A percentile compares a stretch with the other conserved stretches of the same genome.
These are phyloP conservation scores for Rhodotorula toruloides DNA, from an alignment of 768 basidiomycete species.

Conservation along the genomic window DNA sequence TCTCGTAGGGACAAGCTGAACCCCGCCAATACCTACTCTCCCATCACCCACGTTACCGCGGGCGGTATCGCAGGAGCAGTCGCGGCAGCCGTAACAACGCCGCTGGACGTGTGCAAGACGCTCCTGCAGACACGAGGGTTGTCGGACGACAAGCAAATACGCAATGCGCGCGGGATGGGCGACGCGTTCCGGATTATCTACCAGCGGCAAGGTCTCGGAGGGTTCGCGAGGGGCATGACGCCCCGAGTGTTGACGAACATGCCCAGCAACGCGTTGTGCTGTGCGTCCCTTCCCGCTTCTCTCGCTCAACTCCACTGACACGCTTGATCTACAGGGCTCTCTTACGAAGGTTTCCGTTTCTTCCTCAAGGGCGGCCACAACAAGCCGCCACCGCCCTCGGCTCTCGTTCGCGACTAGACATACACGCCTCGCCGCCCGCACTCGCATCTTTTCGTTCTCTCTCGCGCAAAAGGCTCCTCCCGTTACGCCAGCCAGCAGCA, in stretches of 20 bases:
- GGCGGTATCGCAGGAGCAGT: conserved; percentile 90
- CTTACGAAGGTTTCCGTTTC: conserved; percentile 40
- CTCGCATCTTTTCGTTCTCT: background rate
- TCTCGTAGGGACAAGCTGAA: conserved; percentile 54
- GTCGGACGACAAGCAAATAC: conserved; percentile 77
- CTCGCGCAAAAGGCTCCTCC: conserved; percentile 2
- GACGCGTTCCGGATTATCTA: conserved; percentile 87
- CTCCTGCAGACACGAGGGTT: conserved; percentile 90
- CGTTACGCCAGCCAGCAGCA: too few species aligned
- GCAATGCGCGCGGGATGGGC: conserved; percentile 72
- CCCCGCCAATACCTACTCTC: conserved; percentile 79
- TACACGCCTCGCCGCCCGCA: background rate
- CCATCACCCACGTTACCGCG: conserved; percentile 82
- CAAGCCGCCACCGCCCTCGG: conserved; percentile 7
- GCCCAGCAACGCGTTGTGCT: conserved; percentile 94
- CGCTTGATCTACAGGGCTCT: conserved; percentile 8
- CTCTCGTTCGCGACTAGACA: conserved; percentile 1
- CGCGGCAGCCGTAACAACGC: conserved; percentile 91
- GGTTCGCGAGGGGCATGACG: conserved; percentile 78
- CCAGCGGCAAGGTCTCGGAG: conserved; percentile 73
- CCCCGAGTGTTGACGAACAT: conserved; percentile 90
- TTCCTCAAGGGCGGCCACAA: conserved; percentile 33
- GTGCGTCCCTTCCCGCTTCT: conserved; percentile 49
- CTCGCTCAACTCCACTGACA: background rate
- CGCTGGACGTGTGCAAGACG: conserved; percentile 95